Evolutionary conservation across 2,329 filamentous ascomycete genomes (phyloP).

Genomic region (Thielaviopsis euricoi): DNA sequence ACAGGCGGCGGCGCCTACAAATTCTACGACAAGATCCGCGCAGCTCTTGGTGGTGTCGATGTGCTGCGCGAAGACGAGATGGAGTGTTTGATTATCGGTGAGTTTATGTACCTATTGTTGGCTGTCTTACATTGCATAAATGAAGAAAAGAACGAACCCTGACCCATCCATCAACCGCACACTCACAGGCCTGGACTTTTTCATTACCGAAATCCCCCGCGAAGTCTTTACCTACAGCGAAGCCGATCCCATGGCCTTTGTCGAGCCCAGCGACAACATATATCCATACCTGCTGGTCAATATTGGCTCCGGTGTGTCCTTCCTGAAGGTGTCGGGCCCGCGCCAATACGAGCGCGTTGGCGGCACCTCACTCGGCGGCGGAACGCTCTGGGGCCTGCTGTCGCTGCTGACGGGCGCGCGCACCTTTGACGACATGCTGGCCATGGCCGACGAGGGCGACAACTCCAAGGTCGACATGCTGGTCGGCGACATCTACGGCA

Average conservation of each 20-base stretch:
- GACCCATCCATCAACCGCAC: constrained; percentile 5
- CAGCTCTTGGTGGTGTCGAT: constrained; percentile 61
- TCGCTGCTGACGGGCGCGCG: constrained; percentile 83
- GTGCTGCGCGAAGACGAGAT: constrained; percentile 93
- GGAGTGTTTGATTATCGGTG: constrained; percentile 92
- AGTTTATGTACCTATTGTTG: constrained; percentile 13
- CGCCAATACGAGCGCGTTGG: constrained; percentile 79
- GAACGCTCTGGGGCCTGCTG: constrained; percentile 92
- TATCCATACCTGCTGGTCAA: constrained; percentile 97
- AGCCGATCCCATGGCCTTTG: constrained; percentile 77
- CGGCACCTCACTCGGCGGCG: constrained; percentile 84
- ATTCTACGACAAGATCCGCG: constrained; percentile 80
- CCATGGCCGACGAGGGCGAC: constrained; percentile 77
- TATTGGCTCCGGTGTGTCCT: constrained; percentile 90
- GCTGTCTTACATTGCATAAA: constrained; percentile 4
- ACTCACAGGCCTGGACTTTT: constrained; percentile 72
- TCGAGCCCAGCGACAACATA: constrained; percentile 58
- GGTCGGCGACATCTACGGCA: constrained; percentile 94
- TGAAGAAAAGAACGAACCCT: background rate
- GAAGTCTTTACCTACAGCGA: constrained; percentile 97
- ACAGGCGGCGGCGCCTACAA: constrained; percentile 94
- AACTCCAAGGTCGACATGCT: constrained; percentile 91
- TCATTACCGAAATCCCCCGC: constrained; percentile 91
- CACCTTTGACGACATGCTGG: constrained; percentile 96
- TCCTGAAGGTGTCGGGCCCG: constrained; percentile 91